phyloP scores from a whole-genome alignment of 1,139 yeast species.

The Zygosaccharomyces sapae region DNA sequence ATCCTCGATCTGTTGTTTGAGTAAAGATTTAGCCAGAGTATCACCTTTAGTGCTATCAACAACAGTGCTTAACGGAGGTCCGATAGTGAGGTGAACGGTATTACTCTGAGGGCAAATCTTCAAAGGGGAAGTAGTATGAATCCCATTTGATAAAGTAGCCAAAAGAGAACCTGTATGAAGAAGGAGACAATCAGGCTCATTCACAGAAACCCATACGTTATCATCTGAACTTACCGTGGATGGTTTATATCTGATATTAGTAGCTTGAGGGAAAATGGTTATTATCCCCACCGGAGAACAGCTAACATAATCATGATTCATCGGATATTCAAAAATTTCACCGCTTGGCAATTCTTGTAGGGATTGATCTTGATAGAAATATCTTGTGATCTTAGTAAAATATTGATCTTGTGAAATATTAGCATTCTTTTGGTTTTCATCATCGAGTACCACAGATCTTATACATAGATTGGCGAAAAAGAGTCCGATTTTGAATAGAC shows the following conservation, averaged over 20 bases:
- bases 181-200: slow-evolving; percentile 31
- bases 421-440: slow-evolving; percentile 1
- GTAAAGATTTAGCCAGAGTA: slow-evolving; percentile 16
- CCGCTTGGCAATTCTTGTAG: slow-evolving; percentile 16
- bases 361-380: slow-evolving; percentile 11
- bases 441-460: slow-evolving; percentile 16
- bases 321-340: slow-evolving; percentile 24
- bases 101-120: slow-evolving; percentile 21
- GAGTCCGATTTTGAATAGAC: slow-evolving; percentile 24
- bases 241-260: slow-evolving; percentile 26
- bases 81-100: slow-evolving; percentile 23
- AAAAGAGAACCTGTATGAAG: slow-evolving; percentile 31
- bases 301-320: slow-evolving; percentile 18
- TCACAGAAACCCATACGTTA: slow-evolving; percentile 26
- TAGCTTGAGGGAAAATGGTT: slow-evolving; percentile 29
- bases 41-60: slow-evolving; percentile 7
- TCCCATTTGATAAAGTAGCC: slow-evolving; percentile 22
- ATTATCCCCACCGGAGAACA: slow-evolving; percentile 25
- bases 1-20: slow-evolving; percentile 26
- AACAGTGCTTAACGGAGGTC: slow-evolving; percentile 20
- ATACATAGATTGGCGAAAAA: slow-evolving; percentile 26
- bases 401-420: slow-evolving; percentile 10
- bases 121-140: slow-evolving; percentile 27
- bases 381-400: slow-evolving; percentile 24
- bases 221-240: slow-evolving; percentile 24